These are phyloP conservation scores for Trypanosoma platydactyli DNA, from an alignment of 208 protist species.

Conservation along the genomic window DNA sequence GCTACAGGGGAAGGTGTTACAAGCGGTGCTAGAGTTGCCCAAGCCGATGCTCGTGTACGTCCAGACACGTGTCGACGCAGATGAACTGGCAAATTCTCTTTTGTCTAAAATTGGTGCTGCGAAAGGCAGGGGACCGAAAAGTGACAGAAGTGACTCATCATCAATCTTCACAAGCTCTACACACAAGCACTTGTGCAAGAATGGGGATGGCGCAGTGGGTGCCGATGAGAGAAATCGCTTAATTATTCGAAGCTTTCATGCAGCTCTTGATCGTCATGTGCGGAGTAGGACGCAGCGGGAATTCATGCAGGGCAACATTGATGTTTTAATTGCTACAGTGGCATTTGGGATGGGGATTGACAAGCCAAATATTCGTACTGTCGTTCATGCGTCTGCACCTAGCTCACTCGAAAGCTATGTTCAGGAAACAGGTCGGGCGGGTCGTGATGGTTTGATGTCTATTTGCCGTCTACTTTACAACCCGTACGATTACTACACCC, in stretches of 20 bases:
- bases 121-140: neutral
- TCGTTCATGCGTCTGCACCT: constrained; percentile 95
- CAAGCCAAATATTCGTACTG: constrained; percentile 96
- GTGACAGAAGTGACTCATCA: constrained; percentile 5
- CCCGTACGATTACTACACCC: constrained; percentile 93
- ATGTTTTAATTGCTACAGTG: constrained; percentile 95
- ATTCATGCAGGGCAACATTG: constrained; percentile 85
- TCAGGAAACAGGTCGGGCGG: constrained; percentile 96
- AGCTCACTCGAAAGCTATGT: constrained; percentile 97
- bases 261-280: constrained; percentile 46
- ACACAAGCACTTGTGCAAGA: constrained; percentile 20
- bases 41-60: constrained; percentile 91
- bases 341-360: constrained; percentile 99
- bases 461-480: constrained; percentile 88
- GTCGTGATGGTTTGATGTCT: constrained; percentile 89
- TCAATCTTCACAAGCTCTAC: constrained; percentile 34
- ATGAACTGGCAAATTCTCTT: constrained; percentile 65
- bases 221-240: constrained; percentile 19
- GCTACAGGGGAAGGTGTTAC: constrained; percentile 58
- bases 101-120: constrained; percentile 35
- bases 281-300: constrained; percentile 71
- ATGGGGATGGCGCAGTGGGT: neutral
- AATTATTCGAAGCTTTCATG: constrained; percentile 80
- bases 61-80: constrained; percentile 72
- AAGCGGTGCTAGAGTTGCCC: constrained; percentile 62